A percentile compares a stretch with the other conserved stretches of the same genome.
phyloP scores from a whole-genome alignment of 306 rosid species.

The Quercus cerris region DNA sequence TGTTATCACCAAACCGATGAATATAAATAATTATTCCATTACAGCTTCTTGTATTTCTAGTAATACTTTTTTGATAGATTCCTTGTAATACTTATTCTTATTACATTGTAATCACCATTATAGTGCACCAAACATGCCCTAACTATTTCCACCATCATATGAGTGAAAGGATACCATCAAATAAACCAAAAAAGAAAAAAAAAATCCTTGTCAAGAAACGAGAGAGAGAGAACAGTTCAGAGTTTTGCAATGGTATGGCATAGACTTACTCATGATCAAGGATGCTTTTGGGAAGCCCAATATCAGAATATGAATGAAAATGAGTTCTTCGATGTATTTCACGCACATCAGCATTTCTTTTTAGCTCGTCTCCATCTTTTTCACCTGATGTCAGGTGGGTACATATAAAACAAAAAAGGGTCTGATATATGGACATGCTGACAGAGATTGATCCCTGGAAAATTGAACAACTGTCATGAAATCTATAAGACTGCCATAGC shows the following conservation, averaged over 20 bases:
- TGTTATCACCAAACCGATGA: too few relatives aligned
- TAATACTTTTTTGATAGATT: too few relatives aligned
- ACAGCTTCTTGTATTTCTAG: too few relatives aligned
- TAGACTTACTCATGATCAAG: conserved; percentile 82
- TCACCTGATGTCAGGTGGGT: conserved; percentile 90
- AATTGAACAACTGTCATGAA: conserved; percentile 18
- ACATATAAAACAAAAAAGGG: conserved; percentile 85
- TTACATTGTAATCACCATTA: too few relatives aligned
- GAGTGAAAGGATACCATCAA: neutral
- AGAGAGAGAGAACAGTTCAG: neutral
- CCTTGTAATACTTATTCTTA: too few relatives aligned
- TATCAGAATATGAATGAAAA: conserved; percentile 52
- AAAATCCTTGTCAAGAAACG: neutral
- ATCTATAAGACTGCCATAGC: conserved; percentile 8
- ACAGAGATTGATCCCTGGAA: conserved; percentile 87
- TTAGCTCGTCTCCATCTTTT: conserved; percentile 67
- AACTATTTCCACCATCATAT: neutral
- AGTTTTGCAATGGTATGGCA: neutral
- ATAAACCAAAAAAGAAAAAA: neutral
- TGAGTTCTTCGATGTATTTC: conserved; percentile 77
- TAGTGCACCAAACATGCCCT: too few relatives aligned
- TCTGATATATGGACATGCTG: conserved; percentile 92
- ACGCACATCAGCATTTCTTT: conserved; percentile 75
- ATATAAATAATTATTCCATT: too few relatives aligned
- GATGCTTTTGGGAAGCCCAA: conserved; percentile 60